phyloP scores from a whole-genome alignment of 352 stramenopile genomes.

The Phytophthora idaei region DNA sequence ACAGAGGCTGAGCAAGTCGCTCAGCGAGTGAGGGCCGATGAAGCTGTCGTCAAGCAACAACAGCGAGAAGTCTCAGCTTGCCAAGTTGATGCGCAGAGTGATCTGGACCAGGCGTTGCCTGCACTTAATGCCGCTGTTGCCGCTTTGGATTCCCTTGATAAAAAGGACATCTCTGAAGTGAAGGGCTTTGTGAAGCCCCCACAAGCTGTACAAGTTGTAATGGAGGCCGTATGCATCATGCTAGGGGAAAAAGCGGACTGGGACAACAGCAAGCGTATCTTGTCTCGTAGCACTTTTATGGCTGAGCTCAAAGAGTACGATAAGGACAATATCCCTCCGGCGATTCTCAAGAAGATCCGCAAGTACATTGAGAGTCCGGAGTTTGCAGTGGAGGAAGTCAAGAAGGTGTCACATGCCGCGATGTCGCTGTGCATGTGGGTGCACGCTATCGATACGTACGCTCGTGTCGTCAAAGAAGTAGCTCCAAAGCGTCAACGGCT shows the following conservation, averaged over 20 bases:
- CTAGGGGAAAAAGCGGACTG: slow-evolving; percentile 83
- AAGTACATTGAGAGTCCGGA: slow-evolving; percentile 88
- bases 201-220: slow-evolving; percentile 83
- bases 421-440: slow-evolving; percentile 92
- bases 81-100: slow-evolving; percentile 74
- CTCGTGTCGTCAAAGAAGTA: slow-evolving; percentile 75
- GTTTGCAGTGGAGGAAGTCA: slow-evolving; percentile 84
- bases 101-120: slow-evolving; percentile 76
- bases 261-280: slow-evolving; percentile 83
- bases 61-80: slow-evolving; percentile 64
- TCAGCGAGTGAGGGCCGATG: slow-evolving; percentile 58
- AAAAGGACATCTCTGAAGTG: slow-evolving; percentile 89
- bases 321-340: slow-evolving; percentile 72
- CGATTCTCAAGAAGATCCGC: slow-evolving; percentile 73
- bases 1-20: slow-evolving; percentile 53
- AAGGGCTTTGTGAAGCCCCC: slow-evolving; percentile 88
- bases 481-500: slow-evolving; percentile 74
- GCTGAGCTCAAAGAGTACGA: slow-evolving; percentile 86
- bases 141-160: slow-evolving; percentile 82
- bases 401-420: slow-evolving; percentile 79
- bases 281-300: slow-evolving; percentile 81
- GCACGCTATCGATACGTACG: slow-evolving; percentile 84
- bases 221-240: slow-evolving; percentile 91
- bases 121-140: slow-evolving; percentile 76
- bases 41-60: slow-evolving; percentile 68